Evolutionary conservation across 2,329 filamentous ascomycete genomes (phyloP), one percentile per base, ranked within the genome.

Genomic region (Chrysosporium keratinophilum): DNA sequence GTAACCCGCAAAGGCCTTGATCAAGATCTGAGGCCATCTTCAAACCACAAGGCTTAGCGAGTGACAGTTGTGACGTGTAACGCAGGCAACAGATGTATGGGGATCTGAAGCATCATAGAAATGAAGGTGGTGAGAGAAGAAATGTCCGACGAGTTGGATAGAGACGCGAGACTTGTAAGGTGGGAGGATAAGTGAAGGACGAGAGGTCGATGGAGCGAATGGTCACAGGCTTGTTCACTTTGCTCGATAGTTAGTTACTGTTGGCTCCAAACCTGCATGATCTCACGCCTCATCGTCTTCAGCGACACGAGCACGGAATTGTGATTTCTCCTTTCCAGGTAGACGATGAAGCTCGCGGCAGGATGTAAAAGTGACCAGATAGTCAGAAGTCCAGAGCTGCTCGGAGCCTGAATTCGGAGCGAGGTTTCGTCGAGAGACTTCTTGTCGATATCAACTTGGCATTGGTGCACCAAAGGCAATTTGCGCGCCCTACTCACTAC

Each of bases 71-170:
- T 23, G 49, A 51, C 40, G 23, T 7, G 35, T 41, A 33, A 41
- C 42, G 42, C 50, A 7, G 19, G 41, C 9, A 33, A 9, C 31
- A 23, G 19, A 34, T 9, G 31, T 31, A 34, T 19, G 11, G 15
- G 17, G 15, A 14, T 17, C 15, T 15, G 39, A 20, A 49, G 54
- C 54, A 56, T 56, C 43, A 56, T 56, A 56, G 31, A 39, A 45
- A 49, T 14, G 17, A 35, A 40, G 43, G n/a, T 2, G 34, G 17
- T 39, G 39, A 41, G 31, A 45, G 53, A 28, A 42, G 28, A 41
- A 9, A 45, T 34, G 39, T 11, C 19, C 20, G 35, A 50, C 7
- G n/a, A n/a, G 39, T 9, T 6, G 15, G 48, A 50, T 12, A 14
- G 40, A 51, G 15, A 44, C 39, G 40, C 40, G 40, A 51, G 40